A percentile compares a stretch with the other conserved stretches of the same genome.
Conservation (phyloP, 1,284 basidiomycete genomes). For the Ceratobasidium theobromae region DNA sequence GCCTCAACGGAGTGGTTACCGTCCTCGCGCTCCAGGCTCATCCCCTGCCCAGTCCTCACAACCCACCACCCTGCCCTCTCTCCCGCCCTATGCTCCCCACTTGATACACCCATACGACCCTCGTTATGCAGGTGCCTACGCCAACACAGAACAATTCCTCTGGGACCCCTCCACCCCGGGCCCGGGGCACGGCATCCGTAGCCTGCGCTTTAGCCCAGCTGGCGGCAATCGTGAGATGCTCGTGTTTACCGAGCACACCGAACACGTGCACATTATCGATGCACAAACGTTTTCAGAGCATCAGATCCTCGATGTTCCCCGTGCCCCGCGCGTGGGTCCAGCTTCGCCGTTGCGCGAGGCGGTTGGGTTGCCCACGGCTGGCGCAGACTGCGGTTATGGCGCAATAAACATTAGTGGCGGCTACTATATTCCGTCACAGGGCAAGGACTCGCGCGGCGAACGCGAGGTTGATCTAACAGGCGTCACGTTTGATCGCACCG, state of each 20-base stretch:
- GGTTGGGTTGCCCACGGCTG: background rate
- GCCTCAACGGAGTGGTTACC: constrained; percentile 3
- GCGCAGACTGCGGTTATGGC: background rate
- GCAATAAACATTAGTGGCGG: background rate
- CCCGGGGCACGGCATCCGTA: constrained; percentile 75
- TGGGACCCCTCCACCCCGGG: constrained; percentile 45
- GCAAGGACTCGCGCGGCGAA: constrained; percentile 37
- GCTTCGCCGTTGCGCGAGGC: constrained; percentile 1
- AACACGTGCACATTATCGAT: constrained; percentile 71
- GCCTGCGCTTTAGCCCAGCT: constrained; percentile 70
- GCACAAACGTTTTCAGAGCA: constrained; percentile 77
- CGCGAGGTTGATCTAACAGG: constrained; percentile 58
- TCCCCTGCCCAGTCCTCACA: constrained; percentile 29
- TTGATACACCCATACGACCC: background rate
- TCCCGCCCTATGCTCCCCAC: background rate
- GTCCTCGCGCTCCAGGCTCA: background rate
- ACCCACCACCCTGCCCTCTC: background rate
- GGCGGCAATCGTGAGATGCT: constrained; percentile 62
- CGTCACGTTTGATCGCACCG: constrained; percentile 70
- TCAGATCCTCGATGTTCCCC: constrained; percentile 66
- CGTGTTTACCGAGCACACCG: constrained; percentile 85
- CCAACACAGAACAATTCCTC: constrained; percentile 32
- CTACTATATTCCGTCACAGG: constrained; percentile 12
- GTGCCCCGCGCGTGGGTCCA: background rate
- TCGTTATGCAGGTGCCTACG: constrained; percentile 10